phyloP scores from a whole-genome alignment of 1,139 yeast genomes.

The Protomyces gravidus region DNA sequence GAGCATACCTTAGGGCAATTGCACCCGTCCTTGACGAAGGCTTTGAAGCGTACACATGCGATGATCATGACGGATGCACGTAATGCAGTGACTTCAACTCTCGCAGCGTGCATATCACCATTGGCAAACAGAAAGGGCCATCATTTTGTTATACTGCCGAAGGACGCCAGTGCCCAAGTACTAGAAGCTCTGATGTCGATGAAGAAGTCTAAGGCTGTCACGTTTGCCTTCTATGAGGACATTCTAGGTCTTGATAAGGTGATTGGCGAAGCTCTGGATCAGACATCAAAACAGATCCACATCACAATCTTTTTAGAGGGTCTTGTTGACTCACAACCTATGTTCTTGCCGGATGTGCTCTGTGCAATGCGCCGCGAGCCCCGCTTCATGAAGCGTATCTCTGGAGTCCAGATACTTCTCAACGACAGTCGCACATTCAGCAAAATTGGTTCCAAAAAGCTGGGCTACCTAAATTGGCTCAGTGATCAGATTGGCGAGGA shows the following conservation, averaged over 20 bases:
- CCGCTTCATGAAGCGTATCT: background rate
- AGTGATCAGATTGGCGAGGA: background rate
- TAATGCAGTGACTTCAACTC: conserved; percentile 17
- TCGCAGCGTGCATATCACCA: conserved; percentile 22
- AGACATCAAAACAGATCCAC: background rate
- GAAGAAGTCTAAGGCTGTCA: conserved; percentile 6
- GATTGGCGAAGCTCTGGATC: background rate
- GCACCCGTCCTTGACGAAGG: conserved; percentile 1
- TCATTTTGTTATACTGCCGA: conserved; percentile 15
- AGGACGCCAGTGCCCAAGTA: background rate
- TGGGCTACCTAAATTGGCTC: conserved; percentile 15
- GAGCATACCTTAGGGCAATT: conserved; percentile 4
- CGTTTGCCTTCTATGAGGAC: background rate
- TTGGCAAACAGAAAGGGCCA: conserved; percentile 5
- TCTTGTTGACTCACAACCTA: background rate
- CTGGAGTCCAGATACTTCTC: conserved; percentile 13
- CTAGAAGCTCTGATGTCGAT: conserved; percentile 22
- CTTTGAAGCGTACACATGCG: background rate
- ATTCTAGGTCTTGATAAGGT: background rate
- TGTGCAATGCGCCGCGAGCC: background rate
- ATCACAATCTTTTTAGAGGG: conserved; percentile 12
- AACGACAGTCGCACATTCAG: conserved; percentile 18
- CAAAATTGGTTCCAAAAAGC: background rate
- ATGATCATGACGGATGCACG: conserved; percentile 26
- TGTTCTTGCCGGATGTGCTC: background rate